Evolutionary conservation across 371 early-diverging fungal species (phyloP), one percentile per base, ranked within the genome.

Genomic region (Rhizopus arrhizus): DNA sequence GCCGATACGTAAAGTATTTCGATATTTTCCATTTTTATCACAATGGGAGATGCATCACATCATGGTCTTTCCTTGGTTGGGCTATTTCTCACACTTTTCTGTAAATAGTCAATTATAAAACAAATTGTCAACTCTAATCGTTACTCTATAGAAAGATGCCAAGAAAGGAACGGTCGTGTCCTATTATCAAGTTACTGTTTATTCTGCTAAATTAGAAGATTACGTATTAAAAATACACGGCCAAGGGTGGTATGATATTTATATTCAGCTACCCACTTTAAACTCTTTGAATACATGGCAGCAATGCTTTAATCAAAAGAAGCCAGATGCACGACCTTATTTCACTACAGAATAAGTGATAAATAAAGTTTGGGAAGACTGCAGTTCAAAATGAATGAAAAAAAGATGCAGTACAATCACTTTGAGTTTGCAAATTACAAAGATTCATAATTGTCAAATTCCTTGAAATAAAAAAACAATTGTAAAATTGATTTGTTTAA

Each of bases 31-130:
- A 3, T 77, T 76, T 42, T 58, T 85, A 29, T 73, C 85, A 0
- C 82, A 73, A 28, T 85, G 85, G 85, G 68, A 81, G 36, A 85
- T 85, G 85, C 70, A 76, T 40, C 80, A 82, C 15, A 71, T 85
- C 35, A 77, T 81, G 64, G 76, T 83, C 4, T 83, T 81, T 62
- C 85, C 85, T 5, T 64, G 77, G 56, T 58, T 79, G 1, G 77
- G 82, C 2, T 85, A 82, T 61, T 83, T 83, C 61, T 80, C 81
- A 5, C 77, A 77, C 49, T 82, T 82, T 67, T 80, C 80, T 29
- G 73, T 73, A 62, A 63, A 61, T 51, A 28, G 47, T 32, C 29
- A 5, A n/a, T 8, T 6, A 9, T 4, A 16, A 51, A 40, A 36
- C 5, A 43, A 13, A 12, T 32, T 31, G 46, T 13, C 33, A 35